Conservation (phyloP, 345 rosid genomes). For the Salix purpurea region DNA sequence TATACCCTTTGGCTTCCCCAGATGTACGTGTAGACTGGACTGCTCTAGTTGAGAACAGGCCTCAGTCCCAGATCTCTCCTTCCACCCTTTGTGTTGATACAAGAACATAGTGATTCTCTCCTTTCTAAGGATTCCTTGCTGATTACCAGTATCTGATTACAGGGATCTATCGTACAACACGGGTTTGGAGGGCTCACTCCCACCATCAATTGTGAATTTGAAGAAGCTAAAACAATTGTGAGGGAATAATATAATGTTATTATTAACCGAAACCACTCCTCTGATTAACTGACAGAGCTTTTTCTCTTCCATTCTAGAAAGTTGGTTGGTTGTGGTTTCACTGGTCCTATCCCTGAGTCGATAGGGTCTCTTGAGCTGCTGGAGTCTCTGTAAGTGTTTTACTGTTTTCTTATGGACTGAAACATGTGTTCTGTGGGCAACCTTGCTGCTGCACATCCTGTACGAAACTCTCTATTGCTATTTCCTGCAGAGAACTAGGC, state of each 20-base stretch:
- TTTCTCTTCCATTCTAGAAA: slow-evolving; percentile 36
- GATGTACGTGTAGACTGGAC: too few relatives aligned
- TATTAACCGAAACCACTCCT: neutral
- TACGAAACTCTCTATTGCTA: slow-evolving; percentile 1
- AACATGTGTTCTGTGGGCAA: neutral
- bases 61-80: too few relatives aligned
- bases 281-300: neutral
- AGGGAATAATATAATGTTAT: slow-evolving; percentile 16
- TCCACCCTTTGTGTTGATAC: neutral
- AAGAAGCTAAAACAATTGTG: slow-evolving; percentile 60
- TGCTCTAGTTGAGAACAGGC: too few relatives aligned
- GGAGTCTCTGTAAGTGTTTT: slow-evolving; percentile 47
- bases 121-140: neutral
- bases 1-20: neutral
- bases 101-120: neutral
- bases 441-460: neutral
- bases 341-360: slow-evolving; percentile 61
- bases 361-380: slow-evolving; percentile 58
- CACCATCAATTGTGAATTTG: slow-evolving; percentile 50
- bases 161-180: slow-evolving; percentile 84
- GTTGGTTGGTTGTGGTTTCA: slow-evolving; percentile 68
- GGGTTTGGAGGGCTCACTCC: slow-evolving; percentile 59
- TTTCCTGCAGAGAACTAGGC: slow-evolving; percentile 59
- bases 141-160: slow-evolving; percentile 16
- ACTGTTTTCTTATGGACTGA: neutral